Base-by-base conservation (phyloP, 2,329 filamentous ascomycete species). In the Ascochyta viciae-villosae region DNA sequence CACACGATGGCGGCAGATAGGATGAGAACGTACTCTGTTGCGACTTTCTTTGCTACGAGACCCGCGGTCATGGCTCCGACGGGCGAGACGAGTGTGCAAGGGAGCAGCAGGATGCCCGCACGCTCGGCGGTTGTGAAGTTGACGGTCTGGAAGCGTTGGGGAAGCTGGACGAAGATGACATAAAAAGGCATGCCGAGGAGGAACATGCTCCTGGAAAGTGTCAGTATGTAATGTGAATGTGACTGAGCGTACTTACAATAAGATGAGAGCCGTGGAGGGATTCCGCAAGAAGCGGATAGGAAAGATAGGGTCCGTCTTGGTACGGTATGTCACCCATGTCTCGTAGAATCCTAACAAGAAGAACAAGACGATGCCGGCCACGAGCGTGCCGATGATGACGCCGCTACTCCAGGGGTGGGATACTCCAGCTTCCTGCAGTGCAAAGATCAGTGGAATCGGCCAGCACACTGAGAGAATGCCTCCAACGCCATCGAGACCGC, bases 401-500 rank as follows among this genome's bases (percentile, higher is more conserved):
- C 62, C 57, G 35, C 69, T 71, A 15, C 48, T 64, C 71, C 71
- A 73, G 2, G 45, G 37, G 37, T 64, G 64, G 4, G 57, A 60
- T 19, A 65, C 52, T 3, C 70, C 71, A 23, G 65, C 71, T 53
- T 74, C 67, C 56, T 75, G 70, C 6, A 74, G 50, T 1, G 67
- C 70, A 38, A 72, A 74, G 16, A 74, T 62, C 16, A 75, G 54
- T 9, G 71, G 68, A 15, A 75, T 67, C 0, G 71, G 68, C 68
- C 66, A 72, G 22, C 55, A 65, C 8, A 74, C 54, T 1, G 68
- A 73, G 15, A 74, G 63, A 2, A 70, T 47, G 8, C 68, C 70
- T 3, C 70, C 72, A 8, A 70, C 45, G 10, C 63, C 47, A 41
- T 74, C 71, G n/a, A 74, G 62, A 26, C 60, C 48, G 15, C 60